These are phyloP conservation scores for Neckera pumila DNA, from an alignment of 225 moss, liverwort and hornwort genomes.

Conservation along the genomic window DNA sequence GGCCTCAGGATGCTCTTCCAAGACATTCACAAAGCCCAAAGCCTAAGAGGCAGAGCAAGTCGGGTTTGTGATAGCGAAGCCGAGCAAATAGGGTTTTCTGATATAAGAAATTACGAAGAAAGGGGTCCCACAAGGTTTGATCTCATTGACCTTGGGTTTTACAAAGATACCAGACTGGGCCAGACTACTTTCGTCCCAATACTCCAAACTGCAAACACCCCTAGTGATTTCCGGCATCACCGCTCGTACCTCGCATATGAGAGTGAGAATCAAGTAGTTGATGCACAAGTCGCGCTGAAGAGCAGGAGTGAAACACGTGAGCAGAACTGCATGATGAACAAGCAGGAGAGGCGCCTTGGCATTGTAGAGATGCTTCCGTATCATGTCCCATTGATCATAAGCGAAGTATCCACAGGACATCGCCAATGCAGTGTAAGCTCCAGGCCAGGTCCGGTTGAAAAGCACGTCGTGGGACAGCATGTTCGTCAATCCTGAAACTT, in stretches of 20 bases:
- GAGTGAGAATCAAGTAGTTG: conserved; percentile 87
- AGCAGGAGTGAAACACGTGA: conserved; percentile 73
- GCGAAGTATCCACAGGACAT: conserved; percentile 80
- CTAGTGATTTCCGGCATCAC: not conserved
- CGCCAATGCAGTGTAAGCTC: conserved; percentile 41
- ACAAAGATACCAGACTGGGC: not conserved
- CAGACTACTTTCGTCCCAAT: too few relatives aligned
- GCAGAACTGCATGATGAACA: conserved; percentile 78
- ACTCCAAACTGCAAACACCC: not conserved
- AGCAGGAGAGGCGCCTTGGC: conserved; percentile 61
- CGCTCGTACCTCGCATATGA: conserved; percentile 67
- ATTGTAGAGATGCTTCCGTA: conserved; percentile 47
- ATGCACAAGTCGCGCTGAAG: conserved; percentile 48
- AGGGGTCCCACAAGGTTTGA: not conserved
- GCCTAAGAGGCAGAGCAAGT: too few relatives aligned
- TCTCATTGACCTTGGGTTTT: not conserved
- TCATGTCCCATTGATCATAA: conserved; percentile 82
- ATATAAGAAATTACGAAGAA: not conserved
- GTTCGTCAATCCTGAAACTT: conserved; percentile 4
- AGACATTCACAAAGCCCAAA: not conserved
- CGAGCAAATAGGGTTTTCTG: not conserved
- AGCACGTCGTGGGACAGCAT: conserved; percentile 60
- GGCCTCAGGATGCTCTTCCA: not conserved
- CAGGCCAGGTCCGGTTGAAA: conserved; percentile 19
- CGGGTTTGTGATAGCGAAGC: not conserved